Conservation (phyloP, 2,329 filamentous ascomycete species). For the Aureobasidium musti region DNA sequence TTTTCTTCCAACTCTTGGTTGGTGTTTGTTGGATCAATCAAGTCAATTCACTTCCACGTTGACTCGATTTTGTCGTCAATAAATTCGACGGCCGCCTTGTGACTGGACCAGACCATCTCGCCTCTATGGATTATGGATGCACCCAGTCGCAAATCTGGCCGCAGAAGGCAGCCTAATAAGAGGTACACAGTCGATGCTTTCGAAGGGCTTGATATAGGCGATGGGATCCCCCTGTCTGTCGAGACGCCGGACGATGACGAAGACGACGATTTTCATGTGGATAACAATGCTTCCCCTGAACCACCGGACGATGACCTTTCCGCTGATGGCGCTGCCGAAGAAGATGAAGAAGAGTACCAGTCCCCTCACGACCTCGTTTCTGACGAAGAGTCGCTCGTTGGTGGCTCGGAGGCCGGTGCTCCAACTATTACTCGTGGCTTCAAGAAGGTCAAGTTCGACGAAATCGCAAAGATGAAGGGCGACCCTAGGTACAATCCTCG, state of each 20-base stretch:
- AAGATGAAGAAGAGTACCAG: slow-evolving; percentile 39
- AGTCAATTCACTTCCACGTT: not conserved
- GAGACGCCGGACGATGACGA: slow-evolving; percentile 39
- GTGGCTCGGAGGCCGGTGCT: slow-evolving; percentile 4
- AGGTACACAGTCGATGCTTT: slow-evolving; percentile 43
- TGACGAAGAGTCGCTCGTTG: slow-evolving; percentile 32
- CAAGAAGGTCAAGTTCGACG: slow-evolving; percentile 16
- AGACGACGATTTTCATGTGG: slow-evolving; percentile 43
- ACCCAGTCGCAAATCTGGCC: slow-evolving; percentile 27
- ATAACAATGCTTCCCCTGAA: slow-evolving; percentile 37
- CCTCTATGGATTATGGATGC: slow-evolving; percentile 4
- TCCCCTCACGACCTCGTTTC: slow-evolving; percentile 45
- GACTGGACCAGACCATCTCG: not conserved
- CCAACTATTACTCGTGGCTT: slow-evolving; percentile 6
- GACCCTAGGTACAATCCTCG: slow-evolving; percentile 33
- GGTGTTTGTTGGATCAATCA: not conserved
- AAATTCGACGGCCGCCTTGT: not conserved
- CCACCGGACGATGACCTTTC: slow-evolving; percentile 29
- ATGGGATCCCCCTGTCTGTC: slow-evolving; percentile 35
- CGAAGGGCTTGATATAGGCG: slow-evolving; percentile 39
- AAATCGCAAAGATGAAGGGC: slow-evolving; percentile 18
- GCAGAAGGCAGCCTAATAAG: slow-evolving; percentile 33
- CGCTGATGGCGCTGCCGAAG: slow-evolving; percentile 3
- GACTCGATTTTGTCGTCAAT: not conserved
- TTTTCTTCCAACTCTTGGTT: not conserved